These are phyloP conservation scores for Gaultheria prostrata DNA, from an alignment of 148 eudicot species.

Conservation along the genomic window DNA sequence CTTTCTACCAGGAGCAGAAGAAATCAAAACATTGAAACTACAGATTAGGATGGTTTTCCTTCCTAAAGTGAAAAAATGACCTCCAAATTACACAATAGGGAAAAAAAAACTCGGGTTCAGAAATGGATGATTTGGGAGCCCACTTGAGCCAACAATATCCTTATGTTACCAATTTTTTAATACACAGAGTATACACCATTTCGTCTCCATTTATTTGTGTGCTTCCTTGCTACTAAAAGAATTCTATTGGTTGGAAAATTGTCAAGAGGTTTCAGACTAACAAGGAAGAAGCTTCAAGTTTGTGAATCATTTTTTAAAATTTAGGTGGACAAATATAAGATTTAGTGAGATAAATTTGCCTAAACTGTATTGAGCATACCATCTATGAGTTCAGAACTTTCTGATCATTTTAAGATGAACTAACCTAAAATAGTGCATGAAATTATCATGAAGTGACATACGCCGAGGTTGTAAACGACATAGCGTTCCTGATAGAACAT, in stretches of 20 bases:
- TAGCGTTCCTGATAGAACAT: too few relatives aligned
- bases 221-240: not conserved
- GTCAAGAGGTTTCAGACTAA: not conserved
- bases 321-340: not conserved
- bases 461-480: too few relatives aligned
- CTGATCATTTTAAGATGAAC: not conserved
- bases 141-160: not conserved
- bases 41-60: slow-evolving; percentile 4
- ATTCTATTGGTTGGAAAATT: not conserved
- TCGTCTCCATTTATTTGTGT: not conserved
- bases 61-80: not conserved
- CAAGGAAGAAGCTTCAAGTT: not conserved
- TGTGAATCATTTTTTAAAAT: too few relatives aligned
- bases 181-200: not conserved
- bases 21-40: too few relatives aligned
- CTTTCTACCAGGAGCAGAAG: too few relatives aligned
- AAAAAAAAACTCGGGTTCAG: not conserved
- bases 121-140: not conserved
- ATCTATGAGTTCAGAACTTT: not conserved
- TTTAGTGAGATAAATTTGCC: not conserved
- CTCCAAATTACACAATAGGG: not conserved
- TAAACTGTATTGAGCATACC: not conserved
- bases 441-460: not conserved
- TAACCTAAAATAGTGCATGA: not conserved
- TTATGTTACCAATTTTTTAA: not conserved